Evolutionary conservation across 2,329 filamentous ascomycete species (phyloP).

Genomic region (Pseudogymnoascus sp.): DNA sequence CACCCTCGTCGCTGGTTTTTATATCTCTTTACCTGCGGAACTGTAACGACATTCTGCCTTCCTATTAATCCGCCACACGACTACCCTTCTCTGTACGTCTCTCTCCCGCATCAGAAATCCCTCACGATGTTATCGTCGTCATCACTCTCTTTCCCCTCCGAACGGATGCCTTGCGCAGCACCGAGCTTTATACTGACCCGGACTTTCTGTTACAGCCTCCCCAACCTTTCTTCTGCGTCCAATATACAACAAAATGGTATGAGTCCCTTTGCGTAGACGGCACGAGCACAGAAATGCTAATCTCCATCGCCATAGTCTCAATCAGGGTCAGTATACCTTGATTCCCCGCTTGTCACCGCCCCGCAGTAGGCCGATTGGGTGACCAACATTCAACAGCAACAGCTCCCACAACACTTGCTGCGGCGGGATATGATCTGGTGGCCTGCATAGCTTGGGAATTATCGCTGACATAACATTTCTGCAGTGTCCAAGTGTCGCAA

Average conservation of each 20-base stretch:
- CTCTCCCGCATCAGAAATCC: background rate
- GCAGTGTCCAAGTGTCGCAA: slow-evolving; percentile 63
- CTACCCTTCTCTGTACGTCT: background rate
- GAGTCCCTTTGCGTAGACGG: background rate
- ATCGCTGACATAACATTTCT: background rate
- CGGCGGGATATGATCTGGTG: background rate
- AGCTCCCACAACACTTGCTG: background rate
- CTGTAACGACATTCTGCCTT: slow-evolving; percentile 1
- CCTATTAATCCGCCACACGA: background rate
- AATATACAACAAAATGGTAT: slow-evolving; percentile 5
- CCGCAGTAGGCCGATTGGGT: background rate
- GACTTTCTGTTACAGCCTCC: background rate
- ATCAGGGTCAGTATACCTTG: slow-evolving; percentile 53
- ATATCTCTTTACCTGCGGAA: slow-evolving; percentile 1
- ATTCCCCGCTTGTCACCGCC: slow-evolving; percentile 18
- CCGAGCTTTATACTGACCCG: background rate
- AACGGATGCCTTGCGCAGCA: background rate
- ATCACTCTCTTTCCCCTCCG: background rate
- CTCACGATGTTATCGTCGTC: slow-evolving; percentile 3
- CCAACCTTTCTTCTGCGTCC: background rate
- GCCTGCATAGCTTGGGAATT: background rate
- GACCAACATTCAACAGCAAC: background rate
- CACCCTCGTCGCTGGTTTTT: background rate
- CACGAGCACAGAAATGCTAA: background rate
- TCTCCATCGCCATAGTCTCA: slow-evolving; percentile 45